These are phyloP conservation scores for Eleusine indica DNA, from an alignment of 176 grass and related monocot genomes.

Conservation along the genomic window DNA sequence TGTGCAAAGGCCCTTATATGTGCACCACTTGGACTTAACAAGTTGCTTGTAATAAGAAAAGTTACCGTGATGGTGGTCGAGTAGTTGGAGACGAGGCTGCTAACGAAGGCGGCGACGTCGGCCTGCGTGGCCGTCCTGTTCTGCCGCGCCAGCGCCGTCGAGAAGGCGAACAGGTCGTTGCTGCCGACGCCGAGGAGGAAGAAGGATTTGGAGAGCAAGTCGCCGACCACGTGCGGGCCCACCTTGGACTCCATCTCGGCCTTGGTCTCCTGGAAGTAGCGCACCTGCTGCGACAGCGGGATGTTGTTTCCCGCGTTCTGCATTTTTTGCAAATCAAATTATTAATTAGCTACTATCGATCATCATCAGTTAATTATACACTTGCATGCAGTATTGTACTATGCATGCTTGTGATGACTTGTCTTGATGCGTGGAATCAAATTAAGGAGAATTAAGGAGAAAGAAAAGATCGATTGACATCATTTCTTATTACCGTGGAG, in stretches of 20 bases:
- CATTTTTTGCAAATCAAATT: not conserved
- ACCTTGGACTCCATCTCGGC: slow-evolving; percentile 21
- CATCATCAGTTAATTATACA: no score
- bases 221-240: not conserved
- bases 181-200: slow-evolving; percentile 34
- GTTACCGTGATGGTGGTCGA: slow-evolving; percentile 1
- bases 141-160: not conserved
- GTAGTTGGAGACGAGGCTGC: slow-evolving; percentile 40
- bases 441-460: no score
- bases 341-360: no score
- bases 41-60: no score
- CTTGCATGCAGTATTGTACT: no score
- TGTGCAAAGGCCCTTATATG: no score
- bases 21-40: no score
- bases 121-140: slow-evolving; percentile 14
- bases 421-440: no score
- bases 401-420: no score
- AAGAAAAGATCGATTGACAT: no score
- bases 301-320: slow-evolving; percentile 36
- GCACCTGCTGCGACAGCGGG: slow-evolving; percentile 47
- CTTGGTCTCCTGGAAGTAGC: slow-evolving; percentile 25
- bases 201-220: slow-evolving; percentile 27
- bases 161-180: slow-evolving; percentile 44
- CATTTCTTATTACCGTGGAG: slow-evolving; percentile 26
- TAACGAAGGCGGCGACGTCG: slow-evolving; percentile 3